Percentiles rank a stretch among this genome's conserved stretches.
Conservation (phyloP, 768 basidiomycete genomes). For the Cystofilobasidium capitatum region DNA sequence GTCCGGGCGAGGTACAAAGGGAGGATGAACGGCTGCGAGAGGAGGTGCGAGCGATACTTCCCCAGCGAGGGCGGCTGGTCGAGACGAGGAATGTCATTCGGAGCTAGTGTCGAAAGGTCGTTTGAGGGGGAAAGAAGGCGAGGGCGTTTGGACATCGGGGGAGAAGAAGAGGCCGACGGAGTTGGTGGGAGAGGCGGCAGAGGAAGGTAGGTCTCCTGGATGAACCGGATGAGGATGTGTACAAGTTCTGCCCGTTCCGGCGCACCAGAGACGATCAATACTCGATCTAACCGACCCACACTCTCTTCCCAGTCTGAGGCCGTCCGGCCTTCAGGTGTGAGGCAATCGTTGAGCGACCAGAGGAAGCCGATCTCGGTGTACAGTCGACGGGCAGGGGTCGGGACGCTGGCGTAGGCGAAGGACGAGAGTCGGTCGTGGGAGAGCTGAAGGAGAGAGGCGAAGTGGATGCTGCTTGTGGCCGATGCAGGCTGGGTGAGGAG, state of each 20-base stretch:
- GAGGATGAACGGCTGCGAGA: constrained; percentile 61
- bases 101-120: constrained; percentile 30
- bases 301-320: constrained; percentile 38
- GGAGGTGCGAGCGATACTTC: constrained; percentile 46
- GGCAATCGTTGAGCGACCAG: constrained; percentile 31
- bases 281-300: constrained; percentile 60
- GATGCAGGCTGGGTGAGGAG: not conserved
- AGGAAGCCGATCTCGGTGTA: constrained; percentile 70
- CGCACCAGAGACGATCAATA: constrained; percentile 74
- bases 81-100: constrained; percentile 43
- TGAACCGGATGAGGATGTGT: constrained; percentile 51
- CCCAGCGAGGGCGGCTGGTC: constrained; percentile 51
- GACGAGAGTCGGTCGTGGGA: constrained; percentile 50
- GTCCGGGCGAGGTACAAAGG: constrained; percentile 48
- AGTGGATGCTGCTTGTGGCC: not conserved
- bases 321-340: not conserved
- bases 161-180: not conserved
- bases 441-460: constrained; percentile 41
- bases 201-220: constrained; percentile 47
- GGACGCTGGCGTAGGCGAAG: constrained; percentile 37
- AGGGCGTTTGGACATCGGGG: not conserved
- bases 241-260: constrained; percentile 56
- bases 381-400: constrained; percentile 52
- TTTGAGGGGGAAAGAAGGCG: not conserved
- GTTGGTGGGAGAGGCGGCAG: constrained; percentile 4